These are phyloP conservation scores for Tetrahymena borealis DNA, from an alignment of 73 alveolate genomes.

Conservation along the genomic window DNA sequence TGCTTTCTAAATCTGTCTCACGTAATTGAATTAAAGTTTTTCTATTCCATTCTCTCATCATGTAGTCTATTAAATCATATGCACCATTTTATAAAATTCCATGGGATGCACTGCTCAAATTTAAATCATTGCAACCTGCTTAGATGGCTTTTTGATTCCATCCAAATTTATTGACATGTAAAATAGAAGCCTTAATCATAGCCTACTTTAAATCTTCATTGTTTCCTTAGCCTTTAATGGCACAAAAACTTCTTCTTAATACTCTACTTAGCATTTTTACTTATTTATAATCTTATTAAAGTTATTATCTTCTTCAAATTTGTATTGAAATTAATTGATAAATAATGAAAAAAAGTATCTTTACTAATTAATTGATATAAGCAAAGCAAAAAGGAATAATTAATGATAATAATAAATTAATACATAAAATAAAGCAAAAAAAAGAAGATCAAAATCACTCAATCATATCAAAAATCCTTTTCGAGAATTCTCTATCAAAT, in stretches of 20 bases:
- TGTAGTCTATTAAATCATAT: slow-evolving; percentile 15
- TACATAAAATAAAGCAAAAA: too few species aligned
- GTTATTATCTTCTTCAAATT: neutral
- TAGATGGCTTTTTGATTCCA: slow-evolving; percentile 22
- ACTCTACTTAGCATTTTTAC: neutral
- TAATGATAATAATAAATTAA: too few species aligned
- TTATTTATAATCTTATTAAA: neutral
- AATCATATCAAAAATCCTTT: too few species aligned
- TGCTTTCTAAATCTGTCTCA: slow-evolving; percentile 18
- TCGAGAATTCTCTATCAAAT: too few species aligned
- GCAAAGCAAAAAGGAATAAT: too few species aligned
- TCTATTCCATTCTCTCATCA: slow-evolving; percentile 38
- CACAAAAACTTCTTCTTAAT: neutral
- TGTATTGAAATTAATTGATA: neutral
- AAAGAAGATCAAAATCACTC: too few species aligned
- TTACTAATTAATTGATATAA: too few species aligned
- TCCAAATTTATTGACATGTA: slow-evolving; percentile 29
- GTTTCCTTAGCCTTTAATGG: neutral
- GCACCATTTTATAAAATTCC: slow-evolving; percentile 8
- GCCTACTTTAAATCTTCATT: neutral
- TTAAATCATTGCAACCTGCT: slow-evolving; percentile 24
- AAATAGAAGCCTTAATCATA: neutral
- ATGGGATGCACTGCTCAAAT: slow-evolving; percentile 2
- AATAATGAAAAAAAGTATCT: too few species aligned
- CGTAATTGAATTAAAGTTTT: slow-evolving; percentile 8